Base-by-base conservation (phyloP, 2,329 filamentous ascomycete genomes). In the Phyllosticta citrichinensis region DNA sequence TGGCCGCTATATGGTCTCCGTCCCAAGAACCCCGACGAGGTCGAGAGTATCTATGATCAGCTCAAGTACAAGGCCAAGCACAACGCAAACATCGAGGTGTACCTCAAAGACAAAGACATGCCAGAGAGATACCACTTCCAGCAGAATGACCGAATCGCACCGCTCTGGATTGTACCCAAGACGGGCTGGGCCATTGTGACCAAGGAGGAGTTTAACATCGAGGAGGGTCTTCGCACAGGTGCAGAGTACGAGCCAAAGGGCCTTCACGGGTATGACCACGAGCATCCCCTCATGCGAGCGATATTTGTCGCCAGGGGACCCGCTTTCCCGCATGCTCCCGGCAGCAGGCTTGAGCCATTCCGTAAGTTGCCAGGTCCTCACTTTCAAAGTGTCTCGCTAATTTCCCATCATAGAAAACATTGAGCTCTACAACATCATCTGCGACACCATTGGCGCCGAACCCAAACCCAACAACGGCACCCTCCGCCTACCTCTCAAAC, bases 231-330 rank as follows among this genome's bases (percentile, higher is more conserved):
- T 63, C 79, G 81, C 59, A 84, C 84, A 12, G 84, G 83, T 0
- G 72, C 83, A 12, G 78, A 84, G 0, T 99, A 97, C 69, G 82
- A 87, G 66, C 94, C 94, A 0, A 83, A 82, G 27, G 94, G 94
- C 2, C 77, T 99, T 2, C 94, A 99, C 70, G 94, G 94, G 1
- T 99, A 97, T 70, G 94, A 99, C 71, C 87, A 96, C 68, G 87
- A 96, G 68, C 87, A 99, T 71, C 92, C 93, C 0, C 79, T 99
- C 53, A 99, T 99, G 94, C 81, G 94, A 50, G 93, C 94, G 0
- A 95, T 99, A 52, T 99, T 99, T 68, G 81, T 97, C 56, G 94
- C 94, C 1, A 81, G 90, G 50, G 94, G 94, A 0, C 94, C 94
- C 3, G 92, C 93, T 0, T 99, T 99, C 70, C 89, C 91, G 0